Conservation (phyloP, 441 rosid genomes). For the Populus hybrid region DNA sequence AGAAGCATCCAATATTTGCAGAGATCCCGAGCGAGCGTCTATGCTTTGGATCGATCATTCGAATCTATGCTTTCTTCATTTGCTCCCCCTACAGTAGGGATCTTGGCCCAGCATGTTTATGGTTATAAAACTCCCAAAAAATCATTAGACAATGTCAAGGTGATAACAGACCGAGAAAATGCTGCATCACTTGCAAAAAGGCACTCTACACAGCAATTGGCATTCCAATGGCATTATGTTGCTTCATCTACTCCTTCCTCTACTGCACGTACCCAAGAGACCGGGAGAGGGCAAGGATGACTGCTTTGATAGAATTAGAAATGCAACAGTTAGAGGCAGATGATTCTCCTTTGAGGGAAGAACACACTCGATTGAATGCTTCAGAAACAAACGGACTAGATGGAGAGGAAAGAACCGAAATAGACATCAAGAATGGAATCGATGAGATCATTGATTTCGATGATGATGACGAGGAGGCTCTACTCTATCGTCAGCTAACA, state of each 20-base stretch:
- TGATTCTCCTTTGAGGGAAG: neutral
- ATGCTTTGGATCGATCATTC: slow-evolving; percentile 44
- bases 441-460: slow-evolving; percentile 34
- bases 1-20: slow-evolving; percentile 38
- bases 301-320: slow-evolving; percentile 37
- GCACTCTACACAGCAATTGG: slow-evolving; percentile 42
- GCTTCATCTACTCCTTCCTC: slow-evolving; percentile 43
- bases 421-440: slow-evolving; percentile 20
- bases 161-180: slow-evolving; percentile 35
- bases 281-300: slow-evolving; percentile 38
- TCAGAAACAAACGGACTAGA: slow-evolving; percentile 9
- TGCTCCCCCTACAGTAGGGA: slow-evolving; percentile 44
- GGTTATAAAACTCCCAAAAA: slow-evolving; percentile 35
- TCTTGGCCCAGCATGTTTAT: slow-evolving; percentile 41
- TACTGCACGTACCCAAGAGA: slow-evolving; percentile 45
- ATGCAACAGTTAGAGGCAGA: slow-evolving; percentile 31
- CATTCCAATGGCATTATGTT: slow-evolving; percentile 40
- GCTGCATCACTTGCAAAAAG: slow-evolving; percentile 41
- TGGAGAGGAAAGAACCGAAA: slow-evolving; percentile 17
- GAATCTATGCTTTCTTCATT: slow-evolving; percentile 39
- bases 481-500: slow-evolving; percentile 31
- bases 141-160: slow-evolving; percentile 12
- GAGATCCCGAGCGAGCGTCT: slow-evolving; percentile 49
- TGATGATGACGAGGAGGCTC: slow-evolving; percentile 43
- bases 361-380: neutral